Evolutionary conservation across 805 yeast species (phyloP).

Genomic region (Candida golubevii): DNA sequence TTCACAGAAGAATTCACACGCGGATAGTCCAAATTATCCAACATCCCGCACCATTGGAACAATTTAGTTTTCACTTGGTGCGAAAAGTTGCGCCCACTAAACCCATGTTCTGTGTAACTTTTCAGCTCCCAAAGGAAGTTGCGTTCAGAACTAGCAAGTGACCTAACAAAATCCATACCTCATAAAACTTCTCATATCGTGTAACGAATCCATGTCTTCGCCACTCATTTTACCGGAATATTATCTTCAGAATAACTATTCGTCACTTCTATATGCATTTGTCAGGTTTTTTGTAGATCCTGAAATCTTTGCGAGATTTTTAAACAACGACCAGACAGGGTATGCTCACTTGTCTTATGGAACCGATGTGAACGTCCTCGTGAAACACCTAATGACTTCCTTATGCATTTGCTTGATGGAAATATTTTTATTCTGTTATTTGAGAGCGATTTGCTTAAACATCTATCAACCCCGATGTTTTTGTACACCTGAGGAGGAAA

Average conservation of each 20-base stretch:
- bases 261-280: constrained; percentile 25
- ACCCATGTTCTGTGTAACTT: constrained; percentile 89
- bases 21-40: constrained; percentile 42
- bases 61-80: constrained; percentile 70
- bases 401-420: constrained; percentile 52
- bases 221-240: background rate
- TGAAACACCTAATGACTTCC: constrained; percentile 54
- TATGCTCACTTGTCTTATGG: constrained; percentile 57
- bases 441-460: constrained; percentile 26
- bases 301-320: constrained; percentile 32
- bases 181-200: no score
- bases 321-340: constrained; percentile 53
- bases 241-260: constrained; percentile 17
- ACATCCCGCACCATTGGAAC: constrained; percentile 44
- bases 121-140: constrained; percentile 63
- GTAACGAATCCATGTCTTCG: no score
- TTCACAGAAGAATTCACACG: constrained; percentile 62
- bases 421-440: constrained; percentile 36
- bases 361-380: constrained; percentile 50
- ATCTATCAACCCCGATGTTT: constrained; percentile 55
- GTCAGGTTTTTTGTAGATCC: constrained; percentile 27
- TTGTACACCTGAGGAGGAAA: constrained; percentile 37
- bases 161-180: background rate
- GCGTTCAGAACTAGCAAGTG: constrained; percentile 39
- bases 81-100: constrained; percentile 96